A percentile compares a stretch with the other conserved stretches of the same genome.
These are phyloP conservation scores for Leucocoprinus sp. DNA, from an alignment of 768 basidiomycete genomes.

Conservation along the genomic window DNA sequence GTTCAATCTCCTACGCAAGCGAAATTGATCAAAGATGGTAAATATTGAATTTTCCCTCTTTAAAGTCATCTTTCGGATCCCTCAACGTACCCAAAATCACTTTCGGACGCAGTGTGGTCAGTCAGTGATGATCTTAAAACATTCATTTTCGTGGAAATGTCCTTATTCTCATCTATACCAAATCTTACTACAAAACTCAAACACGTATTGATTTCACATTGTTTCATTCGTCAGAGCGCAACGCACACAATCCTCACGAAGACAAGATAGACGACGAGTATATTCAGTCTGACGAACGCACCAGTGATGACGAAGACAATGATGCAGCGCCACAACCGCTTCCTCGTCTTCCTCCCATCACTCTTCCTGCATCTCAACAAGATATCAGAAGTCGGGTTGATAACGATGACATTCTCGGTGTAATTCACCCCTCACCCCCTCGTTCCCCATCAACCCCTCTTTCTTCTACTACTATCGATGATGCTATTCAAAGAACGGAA, in stretches of 20 bases:
- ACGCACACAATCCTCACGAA: no score
- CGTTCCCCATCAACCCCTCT: not conserved
- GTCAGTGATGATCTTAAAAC: not conserved
- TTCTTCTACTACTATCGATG: not conserved
- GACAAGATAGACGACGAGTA: conserved; percentile 14
- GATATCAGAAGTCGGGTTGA: not conserved
- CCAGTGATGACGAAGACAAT: conserved; percentile 12
- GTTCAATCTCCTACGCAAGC: not conserved
- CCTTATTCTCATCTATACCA: not conserved
- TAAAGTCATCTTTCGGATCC: not conserved
- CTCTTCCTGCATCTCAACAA: not conserved
- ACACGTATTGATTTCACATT: not conserved
- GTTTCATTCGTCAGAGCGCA: conserved; percentile 1
- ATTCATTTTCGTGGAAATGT: not conserved
- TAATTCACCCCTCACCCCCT: conserved; percentile 1
- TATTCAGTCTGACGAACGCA: not conserved
- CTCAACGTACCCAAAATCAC: no score
- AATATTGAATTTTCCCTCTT: conserved; percentile 22
- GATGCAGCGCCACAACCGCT: conserved; percentile 4
- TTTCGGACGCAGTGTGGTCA: no score
- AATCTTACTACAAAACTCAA: no score
- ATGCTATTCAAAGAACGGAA: not conserved
- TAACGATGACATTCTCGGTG: not conserved
- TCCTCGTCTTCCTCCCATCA: not conserved
- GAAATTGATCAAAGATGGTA: conserved; percentile 21